Evolutionary conservation across 1,284 basidiomycete genomes (phyloP), one percentile per base, ranked within the genome.

Genomic region (Melampsora larici-populina): DNA sequence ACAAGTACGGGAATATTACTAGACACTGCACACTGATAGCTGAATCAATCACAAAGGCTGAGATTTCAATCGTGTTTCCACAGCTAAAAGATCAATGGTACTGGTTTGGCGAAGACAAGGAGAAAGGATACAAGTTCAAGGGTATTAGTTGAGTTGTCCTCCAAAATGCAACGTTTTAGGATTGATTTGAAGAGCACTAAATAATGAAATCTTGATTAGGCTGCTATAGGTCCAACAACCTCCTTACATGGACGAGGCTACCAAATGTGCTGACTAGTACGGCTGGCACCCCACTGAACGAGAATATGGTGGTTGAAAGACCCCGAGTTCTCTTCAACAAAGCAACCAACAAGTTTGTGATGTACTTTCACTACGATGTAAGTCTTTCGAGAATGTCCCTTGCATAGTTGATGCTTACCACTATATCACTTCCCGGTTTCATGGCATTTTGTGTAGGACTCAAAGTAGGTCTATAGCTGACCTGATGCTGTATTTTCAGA

Each of bases 321-420:
- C 89, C 89, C 0, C 89, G 89, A 85, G 88, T 88, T 87, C 70
- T 33, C 82, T 79, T 13, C 64, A n/a, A 31, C 60, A 3, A 62
- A 26, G 69, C 8, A 21, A 65, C 68, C n/a, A 43, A 21, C 13
- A 13, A 24, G 43, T 63, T 62, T 66, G 89, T 89, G 31, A 89
- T 90, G 88, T 90, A 89, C 88, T 90, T 90, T 85, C 89, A 90
- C 82, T 89, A 88, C 21, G 89, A 90, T 81, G 85, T 85, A 46
- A 88, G 87, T 78, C 87, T 88, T 88, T 89, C 80, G 40, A 9
- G 40, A 11, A 13, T 43, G 40, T 43, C 11, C 40, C 40, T 43
- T 43, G 40, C 40, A 43, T 13, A 13, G 5, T 6, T 13, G 11
- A 43, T 43, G 40, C 40, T 43, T 43, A 43, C 5, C 40, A 43